A percentile compares a stretch with the other conserved stretches of the same genome.
Evolutionary conservation across 2,329 filamentous ascomycete genomes (phyloP).

Genomic region (Trichophyton equinum): DNA sequence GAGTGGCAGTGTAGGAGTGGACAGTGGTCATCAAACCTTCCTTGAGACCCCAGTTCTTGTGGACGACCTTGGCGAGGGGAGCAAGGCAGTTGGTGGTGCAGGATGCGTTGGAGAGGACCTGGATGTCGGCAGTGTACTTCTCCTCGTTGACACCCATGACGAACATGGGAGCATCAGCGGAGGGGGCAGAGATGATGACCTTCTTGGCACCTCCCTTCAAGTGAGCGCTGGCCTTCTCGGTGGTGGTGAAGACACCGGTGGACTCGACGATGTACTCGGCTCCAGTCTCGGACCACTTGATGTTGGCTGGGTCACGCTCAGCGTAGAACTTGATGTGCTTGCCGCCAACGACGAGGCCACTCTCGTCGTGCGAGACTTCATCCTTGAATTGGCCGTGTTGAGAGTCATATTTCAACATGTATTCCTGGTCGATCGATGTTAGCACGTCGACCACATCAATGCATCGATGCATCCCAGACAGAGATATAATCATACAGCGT

Average conservation of each 20-base stretch:
- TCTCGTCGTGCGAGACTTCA: slow-evolving; percentile 59
- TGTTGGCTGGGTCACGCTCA: slow-evolving; percentile 77
- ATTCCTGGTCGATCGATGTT: slow-evolving; percentile 48
- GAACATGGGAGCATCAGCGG: slow-evolving; percentile 91
- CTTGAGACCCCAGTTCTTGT: slow-evolving; percentile 95
- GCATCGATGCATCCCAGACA: background rate
- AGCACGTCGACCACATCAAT: slow-evolving; percentile 6
- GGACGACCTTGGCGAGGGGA: slow-evolving; percentile 96
- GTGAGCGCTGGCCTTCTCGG: slow-evolving; percentile 85
- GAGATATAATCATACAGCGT: slow-evolving; percentile 66
- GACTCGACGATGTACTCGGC: slow-evolving; percentile 95
- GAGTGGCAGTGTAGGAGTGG: slow-evolving; percentile 99
- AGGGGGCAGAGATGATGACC: slow-evolving; percentile 57
- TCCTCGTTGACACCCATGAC: slow-evolving; percentile 99
- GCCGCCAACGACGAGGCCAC: slow-evolving; percentile 76
- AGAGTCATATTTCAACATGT: slow-evolving; percentile 99
- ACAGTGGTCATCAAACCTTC: slow-evolving; percentile 99
- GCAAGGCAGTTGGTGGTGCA: slow-evolving; percentile 99
- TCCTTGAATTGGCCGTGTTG: slow-evolving; percentile 97
- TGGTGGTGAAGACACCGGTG: slow-evolving; percentile 98
- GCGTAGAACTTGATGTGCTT: slow-evolving; percentile 91
- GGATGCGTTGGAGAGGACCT: slow-evolving; percentile 97
- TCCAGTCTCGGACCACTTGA: slow-evolving; percentile 79
- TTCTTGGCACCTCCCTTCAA: slow-evolving; percentile 97
- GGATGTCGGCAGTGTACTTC: slow-evolving; percentile 76